Evolutionary conservation across 2,329 filamentous ascomycete species (phyloP), one percentile per base, ranked within the genome.

Genomic region (Talaromyces sp.): DNA sequence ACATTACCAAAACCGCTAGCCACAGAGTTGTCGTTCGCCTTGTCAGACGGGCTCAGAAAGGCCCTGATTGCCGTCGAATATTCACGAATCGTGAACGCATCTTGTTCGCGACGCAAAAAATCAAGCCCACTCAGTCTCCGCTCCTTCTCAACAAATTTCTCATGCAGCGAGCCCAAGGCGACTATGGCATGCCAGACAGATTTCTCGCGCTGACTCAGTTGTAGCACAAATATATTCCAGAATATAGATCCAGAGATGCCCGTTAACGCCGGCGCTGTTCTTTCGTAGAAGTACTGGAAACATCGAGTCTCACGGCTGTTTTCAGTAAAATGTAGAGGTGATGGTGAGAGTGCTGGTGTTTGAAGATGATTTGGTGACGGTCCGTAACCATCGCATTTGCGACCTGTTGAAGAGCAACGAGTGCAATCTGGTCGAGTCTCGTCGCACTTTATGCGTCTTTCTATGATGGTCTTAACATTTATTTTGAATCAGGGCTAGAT

Each of bases 351-450:
- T 33, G 27, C 9, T 22, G 49, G 37, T 19, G 35, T 19, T 17
- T 19, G 39, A 45, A 52, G 49, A 27, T 50, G 47, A 2, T 27
- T 27, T 31, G 47, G 9, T 17, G 47, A 8, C 17, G 19, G 15
- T n/a, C 27, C 62, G 63, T 75, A 75, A 39, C 74, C 74, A 60
- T 75, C 73, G 60, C 73, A 75, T 66, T 72, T 71, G 25, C 74
- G 71, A 27, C 74, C 74, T 22, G 74, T 76, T 39, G 70, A 71
- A 6, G 70, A 72, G 64, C 74, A 76, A 49, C 70, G 67, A 9
- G 58, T 60, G 64, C 74, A 75, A 33, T 56, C 64, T 2, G 74
- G 74, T 19, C 70, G 73, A 15, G 69, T 68, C 63, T 75, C 74
- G 56, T 73, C 74, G 54, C 74, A 76, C 62, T 76, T 76, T 50